Base-by-base conservation (phyloP, 148 eudicot genomes). In the Oxyria digyna region DNA sequence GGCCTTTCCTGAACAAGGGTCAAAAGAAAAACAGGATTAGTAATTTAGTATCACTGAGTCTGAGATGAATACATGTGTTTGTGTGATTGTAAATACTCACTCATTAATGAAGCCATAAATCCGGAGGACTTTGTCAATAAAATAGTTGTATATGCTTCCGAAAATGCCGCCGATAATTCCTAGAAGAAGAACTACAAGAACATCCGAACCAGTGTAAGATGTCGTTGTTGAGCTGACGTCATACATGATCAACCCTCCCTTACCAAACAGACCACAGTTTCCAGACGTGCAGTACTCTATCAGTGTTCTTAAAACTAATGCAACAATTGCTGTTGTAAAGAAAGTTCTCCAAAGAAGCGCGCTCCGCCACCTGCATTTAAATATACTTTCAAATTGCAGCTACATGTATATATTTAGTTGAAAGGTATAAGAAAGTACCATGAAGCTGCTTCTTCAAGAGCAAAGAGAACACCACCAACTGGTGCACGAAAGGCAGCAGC, bases 401-500 rank as follows among this genome's bases (percentile, higher is more conserved):
- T 46, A 46, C 38, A 2, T 35, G 3, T 35, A 3, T 35, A 35
- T 35, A 6, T 6, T 1, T 46, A 46, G 20, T n/a, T 46, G 52
- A 46, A 46, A 21, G 31, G 11, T 1, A 50, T 26, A 50, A 27
- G 57, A 43, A 54, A 68, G 57, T 75, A 82, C 89, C 89, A 85
- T 68, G 89, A 82, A 40, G 89, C 89, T 31, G 82, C 89, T 78
- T 85, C 89, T 78, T 85, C 89, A 67, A 85, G 83, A 46, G 86
- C 89, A 67, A 85, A 85, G 24, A 85, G 89, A 35, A 85, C 89
- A 20, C 89, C 86, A 14, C 89, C 89, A 78, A 82, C 89, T 21
- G 89, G 86, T 27, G 89, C 86, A 68, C 89, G 89, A 31, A 85
- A 85, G 71, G 89, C 89, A 64, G 89, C 86, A 76, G 84, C 86